Conservation (phyloP, 805 yeast species). For the Wickerhamiella spandovensis region DNA sequence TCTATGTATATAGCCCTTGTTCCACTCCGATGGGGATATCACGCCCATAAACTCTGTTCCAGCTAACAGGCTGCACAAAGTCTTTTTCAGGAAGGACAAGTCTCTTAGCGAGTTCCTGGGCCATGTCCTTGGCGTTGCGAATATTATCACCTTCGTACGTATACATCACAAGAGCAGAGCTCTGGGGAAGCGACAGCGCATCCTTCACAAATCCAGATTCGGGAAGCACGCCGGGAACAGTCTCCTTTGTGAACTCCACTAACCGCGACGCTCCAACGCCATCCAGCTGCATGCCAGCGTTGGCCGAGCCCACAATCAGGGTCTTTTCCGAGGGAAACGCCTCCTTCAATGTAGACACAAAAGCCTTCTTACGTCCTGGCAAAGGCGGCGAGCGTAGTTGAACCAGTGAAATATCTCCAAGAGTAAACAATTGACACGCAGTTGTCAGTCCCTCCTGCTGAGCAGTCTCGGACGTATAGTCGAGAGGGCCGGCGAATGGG, state of each 20-base stretch:
- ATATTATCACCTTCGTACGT: conserved; percentile 90
- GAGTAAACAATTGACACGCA: conserved; percentile 43
- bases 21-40: conserved; percentile 57
- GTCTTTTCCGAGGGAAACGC: conserved; percentile 29
- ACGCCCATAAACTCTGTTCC: conserved; percentile 78
- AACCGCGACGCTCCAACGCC: not conserved
- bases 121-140: conserved; percentile 47
- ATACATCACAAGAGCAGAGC: conserved; percentile 31
- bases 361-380: conserved; percentile 42
- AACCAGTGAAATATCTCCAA: conserved; percentile 27
- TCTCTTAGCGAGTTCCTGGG: conserved; percentile 26
- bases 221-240: not conserved
- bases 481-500: conserved; percentile 78
- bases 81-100: conserved; percentile 16
- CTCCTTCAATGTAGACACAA: conserved; percentile 35
- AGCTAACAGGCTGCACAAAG: conserved; percentile 46
- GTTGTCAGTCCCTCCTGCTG: conserved; percentile 34
- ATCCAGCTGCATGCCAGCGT: conserved; percentile 35
- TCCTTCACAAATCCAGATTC: conserved; percentile 23
- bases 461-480: conserved; percentile 26
- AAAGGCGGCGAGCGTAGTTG: conserved; percentile 79
- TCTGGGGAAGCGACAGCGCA: conserved; percentile 14
- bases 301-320: conserved; percentile 57
- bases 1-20: conserved; percentile 59
- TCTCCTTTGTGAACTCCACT: not conserved